A percentile compares a stretch with the other conserved stretches of the same genome.
Evolutionary conservation across 83 land plant species (phyloP).

Genomic region (Picea abies): DNA sequence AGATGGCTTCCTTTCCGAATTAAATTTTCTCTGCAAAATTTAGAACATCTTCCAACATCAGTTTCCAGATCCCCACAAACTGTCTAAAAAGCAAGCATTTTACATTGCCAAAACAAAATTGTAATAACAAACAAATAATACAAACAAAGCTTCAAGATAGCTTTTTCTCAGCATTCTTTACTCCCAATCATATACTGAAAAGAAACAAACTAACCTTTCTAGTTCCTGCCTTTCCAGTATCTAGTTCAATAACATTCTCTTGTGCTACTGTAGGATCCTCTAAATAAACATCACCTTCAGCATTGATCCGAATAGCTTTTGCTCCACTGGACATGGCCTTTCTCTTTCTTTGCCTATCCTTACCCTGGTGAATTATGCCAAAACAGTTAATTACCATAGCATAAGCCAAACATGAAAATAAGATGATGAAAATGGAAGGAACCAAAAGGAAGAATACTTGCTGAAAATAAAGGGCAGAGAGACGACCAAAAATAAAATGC

Average conservation of each 20-base stretch:
- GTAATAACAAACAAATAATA: background rate
- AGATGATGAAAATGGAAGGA: background rate
- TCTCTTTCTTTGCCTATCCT: constrained; percentile 74
- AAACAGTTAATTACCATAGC: background rate
- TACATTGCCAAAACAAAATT: background rate
- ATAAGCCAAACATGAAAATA: background rate
- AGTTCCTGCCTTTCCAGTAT: constrained; percentile 39
- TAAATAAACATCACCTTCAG: constrained; percentile 85
- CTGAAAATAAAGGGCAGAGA: background rate
- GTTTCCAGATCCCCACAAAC: background rate
- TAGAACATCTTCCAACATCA: background rate
- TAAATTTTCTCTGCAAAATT: constrained; percentile 59
- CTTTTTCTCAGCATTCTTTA: background rate
- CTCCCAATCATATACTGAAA: background rate
- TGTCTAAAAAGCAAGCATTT: background rate
- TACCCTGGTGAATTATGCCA: constrained; percentile 33
- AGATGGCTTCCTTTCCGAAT: constrained; percentile 42
- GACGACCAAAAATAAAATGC: background rate
- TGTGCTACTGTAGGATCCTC: constrained; percentile 53
- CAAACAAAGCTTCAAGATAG: background rate
- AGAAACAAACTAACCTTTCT: constrained; percentile 55
- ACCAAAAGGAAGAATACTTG: background rate
- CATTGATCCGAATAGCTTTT: constrained; percentile 76
- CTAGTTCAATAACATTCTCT: constrained; percentile 28
- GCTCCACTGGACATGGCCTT: constrained; percentile 17